phyloP scores from a whole-genome alignment of 805 yeast genomes.

The Jamesozyma spencerorum region DNA sequence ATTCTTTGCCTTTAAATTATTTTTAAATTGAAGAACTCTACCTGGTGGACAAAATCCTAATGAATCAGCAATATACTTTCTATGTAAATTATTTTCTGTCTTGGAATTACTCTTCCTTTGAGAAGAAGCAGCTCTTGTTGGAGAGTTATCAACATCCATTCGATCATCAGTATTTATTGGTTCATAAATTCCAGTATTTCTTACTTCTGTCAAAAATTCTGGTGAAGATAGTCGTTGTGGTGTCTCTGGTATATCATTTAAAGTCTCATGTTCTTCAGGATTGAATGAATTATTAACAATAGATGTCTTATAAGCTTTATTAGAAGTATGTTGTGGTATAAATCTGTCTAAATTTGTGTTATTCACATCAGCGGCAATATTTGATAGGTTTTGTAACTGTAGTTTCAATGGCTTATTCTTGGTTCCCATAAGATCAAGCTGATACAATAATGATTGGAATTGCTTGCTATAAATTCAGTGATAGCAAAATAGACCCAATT shows the following conservation, averaged over 20 bases:
- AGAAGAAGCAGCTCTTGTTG: conserved; percentile 1
- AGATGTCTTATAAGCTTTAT: conserved; percentile 17
- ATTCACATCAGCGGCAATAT: conserved; percentile 1
- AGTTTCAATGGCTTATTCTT: too few species aligned
- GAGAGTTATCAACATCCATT: neutral
- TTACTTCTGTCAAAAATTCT: conserved; percentile 23
- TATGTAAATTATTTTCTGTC: conserved; percentile 19
- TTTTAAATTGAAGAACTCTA: conserved; percentile 11
- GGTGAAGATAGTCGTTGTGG: conserved; percentile 26
- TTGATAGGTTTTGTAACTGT: too few species aligned
- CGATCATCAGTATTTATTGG: conserved; percentile 7
- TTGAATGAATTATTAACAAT: conserved; percentile 12
- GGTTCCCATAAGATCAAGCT: neutral
- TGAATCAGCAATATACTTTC: conserved; percentile 41
- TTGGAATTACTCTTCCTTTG: neutral
- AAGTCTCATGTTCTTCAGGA: conserved; percentile 3
- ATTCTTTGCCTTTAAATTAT: neutral
- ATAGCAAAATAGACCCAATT: too few species aligned
- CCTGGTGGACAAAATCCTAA: conserved; percentile 28
- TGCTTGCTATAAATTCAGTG: neutral
- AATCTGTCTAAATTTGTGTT: conserved; percentile 30
- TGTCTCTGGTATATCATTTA: conserved; percentile 16
- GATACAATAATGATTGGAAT: too few species aligned
- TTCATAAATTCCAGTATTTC: conserved; percentile 18
- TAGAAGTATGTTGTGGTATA: conserved; percentile 31